Base-by-base conservation (phyloP, 306 rosid species). In the Coriaria nepalensis region DNA sequence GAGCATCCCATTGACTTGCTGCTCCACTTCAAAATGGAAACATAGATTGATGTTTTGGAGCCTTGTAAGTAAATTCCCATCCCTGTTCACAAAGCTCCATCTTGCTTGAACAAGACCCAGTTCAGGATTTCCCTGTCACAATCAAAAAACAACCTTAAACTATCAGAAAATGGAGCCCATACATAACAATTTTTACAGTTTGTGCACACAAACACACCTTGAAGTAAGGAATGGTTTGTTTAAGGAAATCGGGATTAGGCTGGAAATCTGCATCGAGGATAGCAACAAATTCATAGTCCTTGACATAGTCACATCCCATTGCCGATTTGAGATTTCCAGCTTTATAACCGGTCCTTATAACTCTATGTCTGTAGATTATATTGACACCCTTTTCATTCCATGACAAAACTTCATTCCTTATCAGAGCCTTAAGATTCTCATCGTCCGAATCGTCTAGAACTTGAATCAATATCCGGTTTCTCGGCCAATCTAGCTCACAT, bases 1-100 rank as follows among this genome's bases (percentile, higher is more conserved):
- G 52, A 92, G 85, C 37, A 73, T 64, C 0, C 98, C 98, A 73
- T 82, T 92, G 20, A 92, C 98, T 65, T 92, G 98, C 79, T 92
- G 98, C 37, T 92, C 98, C 66, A 92, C 98, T 65, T 92, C 98
- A 70, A 92, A 92, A 73, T 92, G 98, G 77, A 92, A 92, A 74
- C 98, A 92, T 62, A 92, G 64, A 55, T 92, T 92, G 60, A 92
- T 72, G 75, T 92, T 85, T 57, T 92, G 98, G 8, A 86, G 96
- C 77, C 98, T 75, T 11, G 98, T 69, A 4, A 92, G 93, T 44
- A 92, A 72, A 64, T 92, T 92, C 78, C 85, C 98, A 12, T 86
- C 98, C 73, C 78, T 79, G 82, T 92, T 92, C 61, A 92, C 93
- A 57, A 73, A 92, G 6, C 94, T 59, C 98, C 98, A 92, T 45